Percentiles rank a stretch among this genome's conserved stretches.
Conservation (phyloP, 106 monocot species). For the Acorus calamus region DNA sequence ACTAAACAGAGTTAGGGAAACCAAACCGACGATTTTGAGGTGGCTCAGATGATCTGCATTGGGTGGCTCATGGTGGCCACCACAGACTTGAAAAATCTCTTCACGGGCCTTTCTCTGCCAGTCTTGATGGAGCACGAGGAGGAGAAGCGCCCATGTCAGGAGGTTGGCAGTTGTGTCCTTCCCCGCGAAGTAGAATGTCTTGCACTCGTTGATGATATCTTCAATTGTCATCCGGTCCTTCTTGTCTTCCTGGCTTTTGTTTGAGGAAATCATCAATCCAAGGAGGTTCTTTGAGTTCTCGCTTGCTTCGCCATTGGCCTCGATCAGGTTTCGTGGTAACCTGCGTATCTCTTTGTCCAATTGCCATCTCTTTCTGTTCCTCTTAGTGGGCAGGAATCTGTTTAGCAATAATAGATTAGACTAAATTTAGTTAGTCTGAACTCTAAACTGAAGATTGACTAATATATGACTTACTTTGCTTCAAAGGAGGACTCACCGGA, state of each 20-base stretch:
- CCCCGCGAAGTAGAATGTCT: constrained; percentile 89
- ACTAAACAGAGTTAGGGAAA: constrained; percentile 1
- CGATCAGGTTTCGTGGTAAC: constrained; percentile 39
- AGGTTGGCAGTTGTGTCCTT: constrained; percentile 79
- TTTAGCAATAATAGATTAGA: background rate
- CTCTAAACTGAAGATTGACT: too few species aligned
- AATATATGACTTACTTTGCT: too few species aligned
- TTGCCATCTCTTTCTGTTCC: constrained; percentile 35
- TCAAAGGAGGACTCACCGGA: constrained; percentile 33
- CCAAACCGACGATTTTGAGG: constrained; percentile 54
- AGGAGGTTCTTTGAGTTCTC: constrained; percentile 62
- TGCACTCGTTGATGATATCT: constrained; percentile 85
- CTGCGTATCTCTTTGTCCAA: constrained; percentile 44
- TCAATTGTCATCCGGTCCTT: constrained; percentile 39
- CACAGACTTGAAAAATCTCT: constrained; percentile 38
- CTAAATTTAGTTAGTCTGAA: too few species aligned
- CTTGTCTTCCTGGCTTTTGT: constrained; percentile 17
- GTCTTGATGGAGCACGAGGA: constrained; percentile 58
- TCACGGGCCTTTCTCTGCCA: constrained; percentile 77
- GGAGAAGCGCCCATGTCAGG: constrained; percentile 62
- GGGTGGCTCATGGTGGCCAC: constrained; percentile 10
- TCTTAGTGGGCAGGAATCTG: constrained; percentile 65
- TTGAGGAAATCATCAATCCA: constrained; percentile 52
- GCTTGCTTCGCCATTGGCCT: constrained; percentile 25
- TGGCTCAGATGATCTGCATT: constrained; percentile 30